Percentiles rank a stretch among this genome's conserved stretches.
These are phyloP conservation scores for Tetraselmis striata DNA, from an alignment of 139 green algal species.

Conservation along the genomic window DNA sequence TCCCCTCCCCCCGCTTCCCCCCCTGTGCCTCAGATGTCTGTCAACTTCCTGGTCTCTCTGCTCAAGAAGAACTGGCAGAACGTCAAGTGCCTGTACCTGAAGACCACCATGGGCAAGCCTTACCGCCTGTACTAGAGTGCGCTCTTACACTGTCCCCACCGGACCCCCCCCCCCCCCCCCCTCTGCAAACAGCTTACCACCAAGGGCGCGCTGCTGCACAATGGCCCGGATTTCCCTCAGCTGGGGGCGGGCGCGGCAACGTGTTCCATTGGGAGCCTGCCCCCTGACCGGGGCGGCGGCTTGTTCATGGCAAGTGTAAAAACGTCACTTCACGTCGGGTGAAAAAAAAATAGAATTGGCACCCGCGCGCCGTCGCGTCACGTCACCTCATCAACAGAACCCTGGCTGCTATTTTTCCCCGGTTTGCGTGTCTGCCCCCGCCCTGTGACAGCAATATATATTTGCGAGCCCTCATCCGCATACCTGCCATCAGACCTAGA, in stretches of 20 bases:
- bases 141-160: too few species aligned
- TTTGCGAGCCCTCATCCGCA: too few species aligned
- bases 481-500: too few species aligned
- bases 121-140: slow-evolving; percentile 84
- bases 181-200: not conserved
- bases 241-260: not conserved
- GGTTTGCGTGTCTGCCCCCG: too few species aligned
- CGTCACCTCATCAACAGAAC: too few species aligned
- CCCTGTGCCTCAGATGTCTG: slow-evolving; percentile 71
- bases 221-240: not conserved
- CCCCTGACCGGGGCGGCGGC: too few species aligned
- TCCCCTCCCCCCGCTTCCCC: too few species aligned
- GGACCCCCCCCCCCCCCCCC: too few species aligned
- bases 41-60: slow-evolving; percentile 99
- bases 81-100: slow-evolving; percentile 94
- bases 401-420: too few species aligned
- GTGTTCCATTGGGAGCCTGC: not conserved
- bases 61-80: slow-evolving; percentile 99
- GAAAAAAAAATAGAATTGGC: too few species aligned
- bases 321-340: not conserved
- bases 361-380: too few species aligned
- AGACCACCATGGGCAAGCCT: slow-evolving; percentile 94
- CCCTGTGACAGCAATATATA: too few species aligned
- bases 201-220: not conserved
- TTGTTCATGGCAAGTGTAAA: slow-evolving; percentile 1